Evolutionary conservation across 805 yeast genomes (phyloP), one percentile per base, ranked within the genome.

Genomic region (Nakazawaea holstii): DNA sequence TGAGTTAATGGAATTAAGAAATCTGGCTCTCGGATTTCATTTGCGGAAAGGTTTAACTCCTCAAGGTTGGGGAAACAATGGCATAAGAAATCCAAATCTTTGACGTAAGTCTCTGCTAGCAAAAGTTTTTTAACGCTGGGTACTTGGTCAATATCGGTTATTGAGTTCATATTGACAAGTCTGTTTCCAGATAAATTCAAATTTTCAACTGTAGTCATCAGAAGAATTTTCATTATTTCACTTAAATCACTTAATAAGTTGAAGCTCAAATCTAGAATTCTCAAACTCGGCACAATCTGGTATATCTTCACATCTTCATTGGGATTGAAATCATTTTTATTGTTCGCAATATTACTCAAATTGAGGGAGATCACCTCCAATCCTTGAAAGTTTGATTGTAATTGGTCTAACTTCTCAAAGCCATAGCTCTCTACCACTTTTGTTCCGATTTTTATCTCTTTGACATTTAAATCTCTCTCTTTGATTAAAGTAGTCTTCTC

Each of bases 361-460:
- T 75, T 76, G 36, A 89, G 58, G 0, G 87, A 73, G 0, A 82
- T 67, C 4, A 70, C 63, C n/a, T 52, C 55, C 43, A 87, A 64
- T 9, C 66, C 59, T 3, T 52, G 54, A 36, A 80, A 71, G 49
- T 82, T 64, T 1, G 73, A 59, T 53, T 79, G 84, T 11, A 72
- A 55, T n/a, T 54, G 42, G 39, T 74, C 70, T 39, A 83, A 59
- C 51, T 76, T 73, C 24, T 77, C 83, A 57, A 87, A 81, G 0
- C 96, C 96, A 48, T 68, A 75, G 27, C 77, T 73, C 55, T 86
- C 82, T 8, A 80, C 79, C 6, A 54, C 52, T 59, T 88, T 88
- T 1, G 67, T 47, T 0, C 89, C 87, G 45, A 84, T 72, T 24
- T 59, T 59, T 6, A 79, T 58, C 14, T 67, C 65, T 8, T 63